Evolutionary conservation across 2,329 filamentous ascomycete species (phyloP).

Genomic region (Colletotrichum karsti): DNA sequence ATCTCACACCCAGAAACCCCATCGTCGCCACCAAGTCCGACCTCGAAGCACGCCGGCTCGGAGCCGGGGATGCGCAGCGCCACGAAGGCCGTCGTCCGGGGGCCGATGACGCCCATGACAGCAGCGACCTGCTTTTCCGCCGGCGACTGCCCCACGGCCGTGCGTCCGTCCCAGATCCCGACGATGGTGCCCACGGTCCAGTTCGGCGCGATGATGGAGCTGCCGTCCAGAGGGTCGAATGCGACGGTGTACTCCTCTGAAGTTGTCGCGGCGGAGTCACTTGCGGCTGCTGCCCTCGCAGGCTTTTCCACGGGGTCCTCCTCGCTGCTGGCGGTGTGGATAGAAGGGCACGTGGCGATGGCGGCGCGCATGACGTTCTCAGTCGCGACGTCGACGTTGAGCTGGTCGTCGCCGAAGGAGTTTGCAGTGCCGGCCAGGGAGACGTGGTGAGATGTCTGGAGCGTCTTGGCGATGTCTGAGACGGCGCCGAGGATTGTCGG

Average conservation of each 20-base stretch:
- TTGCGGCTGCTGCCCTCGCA: neutral
- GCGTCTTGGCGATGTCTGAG: conserved; percentile 50
- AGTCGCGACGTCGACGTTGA: conserved; percentile 64
- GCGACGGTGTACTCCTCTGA: conserved; percentile 63
- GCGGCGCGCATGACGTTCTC: conserved; percentile 57
- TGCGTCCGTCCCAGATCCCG: conserved; percentile 63
- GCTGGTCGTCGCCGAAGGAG: conserved; percentile 66
- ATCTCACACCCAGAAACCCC: conserved; percentile 50
- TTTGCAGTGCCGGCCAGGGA: conserved; percentile 59
- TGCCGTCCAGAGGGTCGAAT: conserved; percentile 72
- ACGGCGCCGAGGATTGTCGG: conserved; percentile 57
- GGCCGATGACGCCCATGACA: conserved; percentile 62
- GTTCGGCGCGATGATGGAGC: conserved; percentile 66
- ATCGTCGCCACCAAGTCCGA: conserved; percentile 34
- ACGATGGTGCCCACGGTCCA: conserved; percentile 69
- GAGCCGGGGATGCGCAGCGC: conserved; percentile 57
- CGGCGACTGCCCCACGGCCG: conserved; percentile 51
- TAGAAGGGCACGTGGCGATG: conserved; percentile 51
- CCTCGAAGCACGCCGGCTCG: conserved; percentile 57
- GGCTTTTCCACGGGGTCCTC: conserved; percentile 64
- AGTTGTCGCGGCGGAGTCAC: neutral
- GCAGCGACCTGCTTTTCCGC: conserved; percentile 54
- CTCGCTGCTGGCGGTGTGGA: conserved; percentile 65
- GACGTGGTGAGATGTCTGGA: conserved; percentile 55
- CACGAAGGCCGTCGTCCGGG: conserved; percentile 63